phyloP scores from a whole-genome alignment of 257 asterid genomes.

The Paulownia fortunei region DNA sequence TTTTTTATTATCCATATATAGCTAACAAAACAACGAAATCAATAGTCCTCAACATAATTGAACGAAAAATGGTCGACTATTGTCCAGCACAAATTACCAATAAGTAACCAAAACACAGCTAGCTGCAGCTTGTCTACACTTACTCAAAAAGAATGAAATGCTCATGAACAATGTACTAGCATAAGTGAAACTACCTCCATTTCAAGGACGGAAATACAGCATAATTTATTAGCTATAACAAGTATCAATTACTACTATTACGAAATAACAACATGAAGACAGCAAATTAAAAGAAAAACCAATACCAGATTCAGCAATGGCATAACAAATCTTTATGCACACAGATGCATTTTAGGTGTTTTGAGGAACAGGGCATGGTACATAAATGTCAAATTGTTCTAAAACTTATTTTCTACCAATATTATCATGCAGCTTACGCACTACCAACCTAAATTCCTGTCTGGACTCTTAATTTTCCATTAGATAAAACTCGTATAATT shows the following conservation, averaged over 20 bases:
- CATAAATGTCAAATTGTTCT: neutral
- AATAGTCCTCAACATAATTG: neutral
- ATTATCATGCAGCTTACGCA: too few species aligned
- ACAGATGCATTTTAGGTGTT: neutral
- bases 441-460: too few species aligned
- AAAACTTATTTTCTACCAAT: neutral
- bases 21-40: neutral
- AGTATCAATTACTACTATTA: too few species aligned
- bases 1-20: neutral
- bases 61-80: neutral
- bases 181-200: neutral
- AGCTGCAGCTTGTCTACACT: neutral
- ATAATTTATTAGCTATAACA: too few species aligned
- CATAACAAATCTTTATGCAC: neutral
- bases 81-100: neutral
- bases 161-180: neutral
- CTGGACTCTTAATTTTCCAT: neutral
- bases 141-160: neutral
- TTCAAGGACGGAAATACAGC: neutral
- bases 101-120: neutral
- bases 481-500: neutral
- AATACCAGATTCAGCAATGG: neutral
- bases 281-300: neutral
- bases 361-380: neutral
- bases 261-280: too few species aligned